phyloP scores from a whole-genome alignment of 495 filamentous ascomycete genomes.

The Jackrogersella multiformis region DNA sequence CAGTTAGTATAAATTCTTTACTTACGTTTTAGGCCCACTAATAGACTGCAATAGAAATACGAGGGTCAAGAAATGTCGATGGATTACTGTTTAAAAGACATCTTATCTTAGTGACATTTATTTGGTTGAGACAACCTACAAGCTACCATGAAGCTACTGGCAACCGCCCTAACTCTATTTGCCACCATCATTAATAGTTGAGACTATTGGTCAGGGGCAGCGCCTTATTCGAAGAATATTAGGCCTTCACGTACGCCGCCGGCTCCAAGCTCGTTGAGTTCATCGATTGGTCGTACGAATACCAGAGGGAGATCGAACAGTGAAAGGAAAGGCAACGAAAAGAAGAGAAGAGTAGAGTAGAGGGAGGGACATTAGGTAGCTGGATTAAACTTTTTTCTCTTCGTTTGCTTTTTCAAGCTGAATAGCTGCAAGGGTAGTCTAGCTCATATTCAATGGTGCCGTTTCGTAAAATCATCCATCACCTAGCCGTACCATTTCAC shows the following conservation, averaged over 20 bases:
- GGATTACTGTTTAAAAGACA: too few species aligned
- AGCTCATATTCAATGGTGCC: conserved; percentile 1
- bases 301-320: background rate
- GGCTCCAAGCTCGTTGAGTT: conserved; percentile 8
- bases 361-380: background rate
- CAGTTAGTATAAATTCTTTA: too few species aligned
- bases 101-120: too few species aligned
- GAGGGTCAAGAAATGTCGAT: too few species aligned
- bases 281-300: conserved; percentile 16
- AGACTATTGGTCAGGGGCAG: background rate
- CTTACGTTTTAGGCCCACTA: too few species aligned
- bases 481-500: background rate
- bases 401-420: background rate
- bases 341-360: too few species aligned
- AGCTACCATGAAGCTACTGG: too few species aligned
- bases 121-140: too few species aligned
- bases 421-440: background rate
- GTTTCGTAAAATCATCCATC: background rate
- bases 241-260: background rate
- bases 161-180: too few species aligned
- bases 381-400: background rate
- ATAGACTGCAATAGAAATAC: too few species aligned
- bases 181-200: background rate
- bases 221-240: conserved; percentile 1
- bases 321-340: background rate